Evolutionary conservation across 176 grass and related monocot species (phyloP).

Genomic region (Oryza nivara): DNA sequence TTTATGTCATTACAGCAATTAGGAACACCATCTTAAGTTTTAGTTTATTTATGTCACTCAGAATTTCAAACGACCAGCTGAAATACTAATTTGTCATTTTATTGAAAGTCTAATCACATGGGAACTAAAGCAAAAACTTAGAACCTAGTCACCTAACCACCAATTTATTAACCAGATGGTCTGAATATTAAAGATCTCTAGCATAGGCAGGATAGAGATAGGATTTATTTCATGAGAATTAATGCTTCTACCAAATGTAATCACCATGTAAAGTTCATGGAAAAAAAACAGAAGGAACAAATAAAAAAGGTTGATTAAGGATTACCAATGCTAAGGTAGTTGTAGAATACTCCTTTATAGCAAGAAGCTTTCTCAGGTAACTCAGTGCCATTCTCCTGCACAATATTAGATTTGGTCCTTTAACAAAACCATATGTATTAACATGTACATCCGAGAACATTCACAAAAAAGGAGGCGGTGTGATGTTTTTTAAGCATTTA

Average conservation of each 20-base stretch:
- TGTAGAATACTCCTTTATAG: conserved; percentile 94
- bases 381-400: conserved; percentile 69
- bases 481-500: not conserved
- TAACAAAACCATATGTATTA: not conserved
- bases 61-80: not conserved
- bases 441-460: not conserved
- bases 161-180: not conserved
- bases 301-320: conserved; percentile 28
- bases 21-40: not conserved
- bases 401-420: conserved; percentile 28
- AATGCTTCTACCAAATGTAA: not conserved
- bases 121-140: not conserved
- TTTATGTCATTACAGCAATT: not conserved
- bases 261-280: conserved; percentile 7
- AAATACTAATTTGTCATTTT: not conserved
- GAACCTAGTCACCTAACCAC: not conserved
- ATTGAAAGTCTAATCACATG: not conserved
- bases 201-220: not conserved
- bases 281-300: conserved; percentile 8
- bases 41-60: conserved; percentile 1
- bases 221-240: not conserved
- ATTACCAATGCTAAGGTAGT: conserved; percentile 98
- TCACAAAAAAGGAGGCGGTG: not conserved
- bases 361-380: conserved; percentile 81
- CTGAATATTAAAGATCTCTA: conserved; percentile 21